Evolutionary conservation across 2,329 filamentous ascomycete genomes (phyloP).

Genomic region (Fusarium concolor): DNA sequence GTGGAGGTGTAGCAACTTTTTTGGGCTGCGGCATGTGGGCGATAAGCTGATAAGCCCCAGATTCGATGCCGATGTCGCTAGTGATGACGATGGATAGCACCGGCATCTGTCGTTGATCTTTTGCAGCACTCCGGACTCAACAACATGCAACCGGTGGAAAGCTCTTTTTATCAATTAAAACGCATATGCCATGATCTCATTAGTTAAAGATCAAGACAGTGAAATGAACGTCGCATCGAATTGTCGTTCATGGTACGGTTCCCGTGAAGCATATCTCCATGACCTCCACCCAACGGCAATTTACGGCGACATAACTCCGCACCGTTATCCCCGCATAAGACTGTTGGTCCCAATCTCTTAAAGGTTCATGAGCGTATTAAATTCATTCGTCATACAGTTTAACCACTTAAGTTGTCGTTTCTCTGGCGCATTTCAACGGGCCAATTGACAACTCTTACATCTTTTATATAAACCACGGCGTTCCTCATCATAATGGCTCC

Average conservation of each 20-base stretch:
- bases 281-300: slow-evolving; percentile 7
- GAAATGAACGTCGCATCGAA: too few relatives aligned
- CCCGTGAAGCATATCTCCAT: too few relatives aligned
- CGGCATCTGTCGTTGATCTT: too few relatives aligned
- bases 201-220: too few relatives aligned
- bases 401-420: neutral
- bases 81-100: slow-evolving; percentile 14
- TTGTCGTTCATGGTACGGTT: too few relatives aligned
- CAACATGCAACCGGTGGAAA: too few relatives aligned
- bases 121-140: too few relatives aligned
- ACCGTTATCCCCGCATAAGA: neutral
- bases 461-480: neutral
- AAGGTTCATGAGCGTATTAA: neutral
- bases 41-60: slow-evolving; percentile 47
- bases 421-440: neutral
- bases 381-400: neutral
- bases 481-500: slow-evolving; percentile 59
- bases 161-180: too few relatives aligned
- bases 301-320: slow-evolving; percentile 7
- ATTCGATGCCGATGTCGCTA: slow-evolving; percentile 41
- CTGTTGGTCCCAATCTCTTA: neutral
- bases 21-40: slow-evolving; percentile 13
- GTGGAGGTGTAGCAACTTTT: slow-evolving; percentile 32
- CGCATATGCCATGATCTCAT: too few relatives aligned
- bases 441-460: neutral